These are phyloP conservation scores for Tolypocladium paradoxum DNA, from an alignment of 2,329 filamentous ascomycete species.

Conservation along the genomic window DNA sequence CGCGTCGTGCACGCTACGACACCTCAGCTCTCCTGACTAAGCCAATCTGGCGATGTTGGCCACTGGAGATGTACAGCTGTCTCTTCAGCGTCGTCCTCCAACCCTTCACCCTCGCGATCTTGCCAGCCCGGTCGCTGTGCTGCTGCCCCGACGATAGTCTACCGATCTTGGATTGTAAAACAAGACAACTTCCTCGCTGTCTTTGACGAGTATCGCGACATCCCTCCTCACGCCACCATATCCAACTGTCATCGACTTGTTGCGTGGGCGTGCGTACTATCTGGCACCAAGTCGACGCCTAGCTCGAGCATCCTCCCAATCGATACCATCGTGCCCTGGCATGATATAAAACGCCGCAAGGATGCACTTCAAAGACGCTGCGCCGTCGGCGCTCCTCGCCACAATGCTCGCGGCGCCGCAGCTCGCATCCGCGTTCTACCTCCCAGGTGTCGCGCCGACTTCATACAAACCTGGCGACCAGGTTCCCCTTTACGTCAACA, in stretches of 20 bases:
- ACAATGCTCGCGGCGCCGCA: constrained; percentile 41
- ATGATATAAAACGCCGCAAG: constrained; percentile 16
- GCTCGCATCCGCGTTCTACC: constrained; percentile 70
- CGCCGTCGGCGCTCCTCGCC: constrained; percentile 39
- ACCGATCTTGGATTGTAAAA: neutral
- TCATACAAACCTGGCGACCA: constrained; percentile 72
- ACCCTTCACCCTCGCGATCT: neutral
- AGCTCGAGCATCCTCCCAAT: neutral
- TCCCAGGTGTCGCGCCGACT: constrained; percentile 88
- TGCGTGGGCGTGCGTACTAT: neutral
- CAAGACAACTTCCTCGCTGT: neutral
- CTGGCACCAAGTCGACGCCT: neutral
- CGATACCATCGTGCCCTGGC: constrained; percentile 5
- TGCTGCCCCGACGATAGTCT: neutral
- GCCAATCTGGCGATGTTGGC: constrained; percentile 5
- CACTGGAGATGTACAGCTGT: neutral
- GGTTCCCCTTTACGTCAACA: constrained; percentile 87
- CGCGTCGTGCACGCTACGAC: neutral
- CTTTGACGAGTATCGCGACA: neutral
- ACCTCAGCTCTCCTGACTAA: constrained; percentile 6
- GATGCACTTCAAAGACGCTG: constrained; percentile 36
- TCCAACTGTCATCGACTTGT: neutral
- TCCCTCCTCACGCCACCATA: neutral
- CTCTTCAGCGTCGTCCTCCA: neutral
- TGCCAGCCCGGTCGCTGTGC: constrained; percentile 1